phyloP scores from a whole-genome alignment of 257 asterid genomes.

The Ballota nigra region DNA sequence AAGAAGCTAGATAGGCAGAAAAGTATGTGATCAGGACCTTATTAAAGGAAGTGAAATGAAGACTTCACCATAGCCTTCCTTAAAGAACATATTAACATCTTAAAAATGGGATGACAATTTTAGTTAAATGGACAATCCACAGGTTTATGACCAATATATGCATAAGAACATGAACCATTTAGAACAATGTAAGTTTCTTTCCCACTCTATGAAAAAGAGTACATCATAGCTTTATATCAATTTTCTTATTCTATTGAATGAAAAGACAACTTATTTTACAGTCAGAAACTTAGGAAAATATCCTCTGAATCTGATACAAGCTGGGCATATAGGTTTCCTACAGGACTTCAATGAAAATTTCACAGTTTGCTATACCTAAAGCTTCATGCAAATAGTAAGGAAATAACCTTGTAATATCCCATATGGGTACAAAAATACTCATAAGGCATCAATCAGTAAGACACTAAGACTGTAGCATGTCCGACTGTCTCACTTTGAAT shows the following conservation, averaged over 20 bases:
- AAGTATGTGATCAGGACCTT: not conserved
- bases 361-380: not conserved
- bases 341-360: not conserved
- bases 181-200: not conserved
- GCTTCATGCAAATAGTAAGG: not conserved
- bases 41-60: not conserved
- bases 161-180: not conserved
- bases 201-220: not conserved
- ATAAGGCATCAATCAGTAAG: not conserved
- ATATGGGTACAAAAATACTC: not conserved
- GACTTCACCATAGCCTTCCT: not conserved
- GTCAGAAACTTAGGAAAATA: not conserved
- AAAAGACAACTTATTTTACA: not conserved
- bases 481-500: not conserved
- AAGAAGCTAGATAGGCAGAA: conserved; percentile 52
- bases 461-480: not conserved
- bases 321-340: not conserved
- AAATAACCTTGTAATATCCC: not conserved
- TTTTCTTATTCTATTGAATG: not conserved
- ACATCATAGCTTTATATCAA: not conserved
- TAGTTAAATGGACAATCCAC: too few relatives aligned
- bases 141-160: not conserved
- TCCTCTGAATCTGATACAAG: not conserved
- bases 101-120: too few relatives aligned
- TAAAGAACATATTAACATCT: not conserved